Base-by-base conservation (phyloP, 768 basidiomycete genomes). In the Calocera cornea region DNA sequence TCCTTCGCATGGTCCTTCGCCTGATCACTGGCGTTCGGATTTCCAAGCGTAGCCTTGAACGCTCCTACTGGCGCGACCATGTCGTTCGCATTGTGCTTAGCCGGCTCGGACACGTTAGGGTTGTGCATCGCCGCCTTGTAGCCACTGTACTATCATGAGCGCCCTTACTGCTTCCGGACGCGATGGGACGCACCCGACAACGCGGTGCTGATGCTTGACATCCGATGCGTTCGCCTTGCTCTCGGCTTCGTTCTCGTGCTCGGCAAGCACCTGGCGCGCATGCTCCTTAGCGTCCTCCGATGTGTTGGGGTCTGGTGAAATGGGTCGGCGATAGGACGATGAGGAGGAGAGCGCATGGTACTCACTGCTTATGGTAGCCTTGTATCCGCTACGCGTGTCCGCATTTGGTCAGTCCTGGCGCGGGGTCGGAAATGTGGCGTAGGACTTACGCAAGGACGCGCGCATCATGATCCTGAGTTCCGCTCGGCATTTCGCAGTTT, bases 231-330 rank as follows among this genome's bases (percentile, higher is more conserved):
- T 47, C 44, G 44, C 24, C 44, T 47, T 7, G 19, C 19, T 47
- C 44, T 47, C 44, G 24, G 19, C 44, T 19, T 47, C 44, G 24
- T 47, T 47, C 44, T 47, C 44, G 44, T 47, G 44, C 16, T 66
- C 65, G 16, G 50, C 50, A 40, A 70, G 65, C 19, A 68, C 60
- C 65, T 68, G 65, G 38, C 67, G 54, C 34, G 69, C 68, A 60
- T 66, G 65, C 65, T 68, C 69, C 67, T 70, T 70, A 63, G 67
- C 36, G 29, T 70, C 69, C 3, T 70, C 69, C 17, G 69, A 68
- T 36, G 67, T 66, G 38, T 44, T 63, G 40, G 60, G 64, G 67
- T 68, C 44, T 47, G 24, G 8, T 7, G 24, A 17, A 17, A 19
- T 3, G 11, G 19, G 24, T 47, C 44, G 24, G 44, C 24, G 16